These are phyloP conservation scores for Phytophthora agathidicida DNA, from an alignment of 352 stramenopile genomes.

Conservation along the genomic window DNA sequence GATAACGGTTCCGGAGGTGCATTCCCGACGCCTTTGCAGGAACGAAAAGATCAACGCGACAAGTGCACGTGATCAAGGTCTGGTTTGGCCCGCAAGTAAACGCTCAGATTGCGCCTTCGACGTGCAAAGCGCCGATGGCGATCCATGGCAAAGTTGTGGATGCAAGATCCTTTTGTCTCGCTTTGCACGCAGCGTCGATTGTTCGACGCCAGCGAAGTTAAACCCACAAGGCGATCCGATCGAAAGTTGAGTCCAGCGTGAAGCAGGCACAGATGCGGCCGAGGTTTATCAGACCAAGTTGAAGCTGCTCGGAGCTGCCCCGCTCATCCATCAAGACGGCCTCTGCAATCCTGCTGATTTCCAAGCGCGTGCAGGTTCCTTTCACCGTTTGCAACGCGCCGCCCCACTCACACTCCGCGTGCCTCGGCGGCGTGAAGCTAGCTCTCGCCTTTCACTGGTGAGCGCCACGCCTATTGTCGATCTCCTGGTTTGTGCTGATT, in stretches of 20 bases:
- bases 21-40: slow-evolving; percentile 14
- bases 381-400: neutral
- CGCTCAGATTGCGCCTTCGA: slow-evolving; percentile 19
- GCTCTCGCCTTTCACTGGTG: slow-evolving; percentile 9
- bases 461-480: slow-evolving; percentile 8
- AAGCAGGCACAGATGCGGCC: neutral
- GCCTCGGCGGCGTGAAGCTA: neutral
- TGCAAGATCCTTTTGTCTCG: slow-evolving; percentile 9
- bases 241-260: neutral
- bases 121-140: slow-evolving; percentile 8
- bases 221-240: neutral
- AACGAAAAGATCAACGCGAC: neutral
- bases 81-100: slow-evolving; percentile 27
- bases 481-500: slow-evolving; percentile 1
- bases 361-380: slow-evolving; percentile 1
- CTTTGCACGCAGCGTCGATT: no score
- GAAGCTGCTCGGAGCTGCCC: neutral
- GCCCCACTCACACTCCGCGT: slow-evolving; percentile 5
- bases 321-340: slow-evolving; percentile 7
- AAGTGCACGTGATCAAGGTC: slow-evolving; percentile 5
- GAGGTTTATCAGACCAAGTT: neutral
- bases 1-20: slow-evolving; percentile 32
- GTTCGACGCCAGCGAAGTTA: neutral
- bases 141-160: slow-evolving; percentile 9
- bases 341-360: no score